Evolutionary conservation across 169 alveolate species (phyloP), one percentile per base, ranked within the genome.

Genomic region (Cyclospora cayetanensis): DNA sequence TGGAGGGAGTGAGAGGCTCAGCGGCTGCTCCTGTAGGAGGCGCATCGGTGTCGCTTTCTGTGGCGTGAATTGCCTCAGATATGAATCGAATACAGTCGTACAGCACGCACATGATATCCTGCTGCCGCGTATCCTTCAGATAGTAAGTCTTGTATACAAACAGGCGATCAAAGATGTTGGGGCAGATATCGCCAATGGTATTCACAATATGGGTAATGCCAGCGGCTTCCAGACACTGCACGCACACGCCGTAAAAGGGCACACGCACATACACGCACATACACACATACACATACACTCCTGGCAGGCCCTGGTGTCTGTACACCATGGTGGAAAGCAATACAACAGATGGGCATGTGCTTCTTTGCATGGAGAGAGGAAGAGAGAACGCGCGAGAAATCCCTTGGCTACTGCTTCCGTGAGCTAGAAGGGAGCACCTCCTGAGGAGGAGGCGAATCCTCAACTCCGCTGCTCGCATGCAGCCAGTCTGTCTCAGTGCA

Each of bases 131-230:
- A 18, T 42, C 91, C 91, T 84, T 84, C 34, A 84, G 68, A 39
- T 65, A 76, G 35, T 76, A 88, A 34, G 93, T 88, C 42, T 52
- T 60, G 80, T 88, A 88, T 0, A 50, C 42, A 35, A 68, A 77
- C 25, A 29, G 63, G 27, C 41, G 25, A 11, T 86, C 76, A 35
- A 88, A 88, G 25, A 43, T 65, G 77, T 68, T 88, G 55, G 72
- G 77, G 35, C 93, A 88, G 34, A 88, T 60, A 80, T 72, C 93
- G 31, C 88, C 93, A 9, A 50, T 42, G 41, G 82, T 55, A 68
- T 88, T 88, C 46, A 88, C 82, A 55, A 88, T 53, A 80, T 88
- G 93, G 1, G 93, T 88, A 22, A 88, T 88, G 27, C 89, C 89
- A 11, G 80, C 80, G 0, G 37, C 65, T 42, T 46, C 50, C 89